Evolutionary conservation across 192 early-diverging fungal species (phyloP), one percentile per base, ranked within the genome.

Genomic region (Backusella sp.): DNA sequence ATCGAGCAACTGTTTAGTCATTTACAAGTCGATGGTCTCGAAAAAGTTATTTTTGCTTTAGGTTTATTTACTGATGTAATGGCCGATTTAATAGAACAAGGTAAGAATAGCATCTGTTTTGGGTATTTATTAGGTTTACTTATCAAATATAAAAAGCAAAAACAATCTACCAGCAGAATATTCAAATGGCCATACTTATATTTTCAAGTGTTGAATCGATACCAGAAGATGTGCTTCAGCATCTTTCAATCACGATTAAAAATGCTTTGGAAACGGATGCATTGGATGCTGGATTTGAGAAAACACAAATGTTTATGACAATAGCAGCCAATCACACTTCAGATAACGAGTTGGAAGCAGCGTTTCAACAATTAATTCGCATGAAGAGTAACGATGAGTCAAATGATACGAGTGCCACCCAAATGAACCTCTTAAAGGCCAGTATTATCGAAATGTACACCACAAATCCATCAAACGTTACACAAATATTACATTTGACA

Each of bases 391-490:
- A 7, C 2, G 0, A 36, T 17, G 14, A 32, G 4, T 7, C 66
- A 32, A 23, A 23, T 32, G 70, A 28, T 49, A 34, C 41, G 15
- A 42, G 19, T 36, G 42, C 39, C 23, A 49, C 44, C 11, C 15
- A 71, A 19, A n/a, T 46, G 28, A 75, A 76, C 2, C 74, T 90
- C 36, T 82, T 93, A 37, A 83, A 91, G 17, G 83, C 86, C 59
- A 90, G 91, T 3, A 81, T 94, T 4, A 79, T 94, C 52, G 90
- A 92, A 66, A 62, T 95, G 46, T 92, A 95, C 78, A 82, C 85
- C 28, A 87, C 92, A 75, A 94, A 95, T 70, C 87, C 87, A 39
- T 42, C 77, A 26, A 62, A 49, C 9, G 26, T 81, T 53, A 80
- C 84, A 6, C 85, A 89, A 1, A 91, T 94, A 34, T 80, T 96